Base-by-base conservation (phyloP, 2,329 filamentous ascomycete species). In the Venturia oleaginea region DNA sequence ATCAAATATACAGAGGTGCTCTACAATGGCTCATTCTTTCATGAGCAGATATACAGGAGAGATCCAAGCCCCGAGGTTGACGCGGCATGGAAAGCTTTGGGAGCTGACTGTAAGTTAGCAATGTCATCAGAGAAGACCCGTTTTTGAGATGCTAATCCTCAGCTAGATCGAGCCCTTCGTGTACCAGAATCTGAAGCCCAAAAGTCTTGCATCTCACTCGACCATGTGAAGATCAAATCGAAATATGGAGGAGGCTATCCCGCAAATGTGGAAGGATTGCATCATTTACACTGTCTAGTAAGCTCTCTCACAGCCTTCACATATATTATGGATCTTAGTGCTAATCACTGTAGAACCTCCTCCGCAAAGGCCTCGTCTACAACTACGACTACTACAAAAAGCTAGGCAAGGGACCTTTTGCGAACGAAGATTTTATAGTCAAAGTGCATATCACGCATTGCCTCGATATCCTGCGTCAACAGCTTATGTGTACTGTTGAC, bases 401-500 rank as follows among this genome's bases (percentile, higher is more conserved):
- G 0, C 68, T 79, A 32, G 80, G 80, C 3, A 69, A 77, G 27
- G 81, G 83, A 1, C 79, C 83, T 0, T 88, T 87, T 68, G 70
- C 71, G 22, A 86, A 87, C 68, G 76, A 80, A 3, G 82, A 84
- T 24, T 72, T 76, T 42, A 81, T 86, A 54, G 72, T 87, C 7
- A 78, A 77, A 30, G 76, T 79, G 1, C 85, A 88, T 70, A 77
- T 85, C 68, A 83, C 80, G 5, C 84, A 87, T 66, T 87, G 85
- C 65, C 75, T 87, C 38, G 85, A 87, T 67, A 83, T 82, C 3
- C 66, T 87, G 55, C 81, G 84, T 0, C 84, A 87, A 70, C 81
- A 85, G 19, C 76, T 87, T 17, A 86, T 86, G 83, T 87, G 85
- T 72, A 83, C 80, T 34, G 76, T 82, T 24, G 85, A 87, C 67